phyloP scores from a whole-genome alignment of 179 eudicot genomes.

The Silene vulgaris region DNA sequence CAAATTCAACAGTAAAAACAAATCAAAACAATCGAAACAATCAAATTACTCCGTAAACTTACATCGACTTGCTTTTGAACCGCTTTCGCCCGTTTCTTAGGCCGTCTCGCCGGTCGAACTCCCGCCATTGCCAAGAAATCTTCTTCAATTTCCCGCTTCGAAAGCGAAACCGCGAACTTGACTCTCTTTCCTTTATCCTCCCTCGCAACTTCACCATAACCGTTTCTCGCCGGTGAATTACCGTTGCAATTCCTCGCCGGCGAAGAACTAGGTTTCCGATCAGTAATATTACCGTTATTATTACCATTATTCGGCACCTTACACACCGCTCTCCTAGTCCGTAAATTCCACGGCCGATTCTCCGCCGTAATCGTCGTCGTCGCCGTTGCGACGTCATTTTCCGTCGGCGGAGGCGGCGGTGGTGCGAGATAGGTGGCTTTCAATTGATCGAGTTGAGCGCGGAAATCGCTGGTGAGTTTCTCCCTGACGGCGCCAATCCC shows the following conservation, averaged over 20 bases:
- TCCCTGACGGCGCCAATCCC: slow-evolving; percentile 58
- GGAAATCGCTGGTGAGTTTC: slow-evolving; percentile 62
- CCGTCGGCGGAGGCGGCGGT: neutral
- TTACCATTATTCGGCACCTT: slow-evolving; percentile 32
- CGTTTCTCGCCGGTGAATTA: neutral
- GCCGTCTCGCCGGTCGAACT: slow-evolving; percentile 45
- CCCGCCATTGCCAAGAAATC: slow-evolving; percentile 57
- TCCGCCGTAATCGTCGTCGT: slow-evolving; percentile 14
- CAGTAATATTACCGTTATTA: slow-evolving; percentile 21
- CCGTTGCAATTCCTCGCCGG: slow-evolving; percentile 9
- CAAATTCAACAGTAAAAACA: neutral
- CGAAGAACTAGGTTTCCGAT: slow-evolving; percentile 28
- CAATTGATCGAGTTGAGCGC: slow-evolving; percentile 50
- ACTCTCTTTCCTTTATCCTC: slow-evolving; percentile 34
- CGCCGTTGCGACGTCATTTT: slow-evolving; percentile 2
- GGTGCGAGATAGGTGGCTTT: slow-evolving; percentile 25
- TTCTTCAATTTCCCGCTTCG: slow-evolving; percentile 50
- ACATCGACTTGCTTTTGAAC: slow-evolving; percentile 64
- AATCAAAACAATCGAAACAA: too few species aligned
- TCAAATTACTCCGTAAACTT: slow-evolving; percentile 19
- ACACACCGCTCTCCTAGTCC: slow-evolving; percentile 52
- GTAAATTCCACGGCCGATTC: slow-evolving; percentile 58
- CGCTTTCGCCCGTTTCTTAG: slow-evolving; percentile 50
- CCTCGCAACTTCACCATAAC: neutral
- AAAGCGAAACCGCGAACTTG: slow-evolving; percentile 47